Evolutionary conservation across 129 eudicot species (phyloP).

Genomic region (Oenanthe sinensis): DNA sequence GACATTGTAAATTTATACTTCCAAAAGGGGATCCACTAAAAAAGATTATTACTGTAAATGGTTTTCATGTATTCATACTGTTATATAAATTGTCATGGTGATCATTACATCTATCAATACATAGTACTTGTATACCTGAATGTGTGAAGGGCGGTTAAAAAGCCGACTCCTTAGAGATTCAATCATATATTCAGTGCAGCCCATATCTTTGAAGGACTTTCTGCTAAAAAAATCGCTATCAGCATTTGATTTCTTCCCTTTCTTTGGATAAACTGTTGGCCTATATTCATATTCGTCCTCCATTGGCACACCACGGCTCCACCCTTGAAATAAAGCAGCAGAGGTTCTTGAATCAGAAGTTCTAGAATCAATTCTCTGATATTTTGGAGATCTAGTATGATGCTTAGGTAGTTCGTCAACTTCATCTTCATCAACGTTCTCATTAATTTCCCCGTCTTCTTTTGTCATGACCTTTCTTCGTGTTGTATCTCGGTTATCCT

Average conservation of each 20-base stretch:
- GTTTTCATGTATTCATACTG: not conserved
- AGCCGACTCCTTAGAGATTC: slow-evolving; percentile 45
- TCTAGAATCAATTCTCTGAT: not conserved
- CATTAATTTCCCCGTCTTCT: not conserved
- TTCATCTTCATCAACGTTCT: slow-evolving; percentile 8
- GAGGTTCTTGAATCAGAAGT: slow-evolving; percentile 26
- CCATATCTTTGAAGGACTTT: slow-evolving; percentile 68
- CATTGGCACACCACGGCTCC: slow-evolving; percentile 28
- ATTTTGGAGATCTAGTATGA: slow-evolving; percentile 6
- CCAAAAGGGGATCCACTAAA: not conserved
- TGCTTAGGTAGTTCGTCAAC: slow-evolving; percentile 9
- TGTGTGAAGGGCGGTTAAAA: slow-evolving; percentile 71
- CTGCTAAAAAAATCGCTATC: slow-evolving; percentile 70
- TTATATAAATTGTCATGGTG: not conserved
- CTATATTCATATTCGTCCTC: slow-evolving; percentile 16
- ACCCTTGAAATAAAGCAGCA: slow-evolving; percentile 26
- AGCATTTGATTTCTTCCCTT: slow-evolving; percentile 31
- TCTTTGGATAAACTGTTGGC: slow-evolving; percentile 23
- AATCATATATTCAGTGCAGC: slow-evolving; percentile 57
- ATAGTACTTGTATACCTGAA: slow-evolving; percentile 49
- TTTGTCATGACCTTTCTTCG: not conserved
- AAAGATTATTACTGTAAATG: not conserved
- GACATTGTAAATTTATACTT: not conserved
- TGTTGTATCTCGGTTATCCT: not conserved
- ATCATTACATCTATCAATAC: not conserved